A percentile compares a stretch with the other conserved stretches of the same genome.
These are phyloP conservation scores for Cystofilobasidium bisporidii DNA, from an alignment of 768 basidiomycete species.

Conservation along the genomic window DNA sequence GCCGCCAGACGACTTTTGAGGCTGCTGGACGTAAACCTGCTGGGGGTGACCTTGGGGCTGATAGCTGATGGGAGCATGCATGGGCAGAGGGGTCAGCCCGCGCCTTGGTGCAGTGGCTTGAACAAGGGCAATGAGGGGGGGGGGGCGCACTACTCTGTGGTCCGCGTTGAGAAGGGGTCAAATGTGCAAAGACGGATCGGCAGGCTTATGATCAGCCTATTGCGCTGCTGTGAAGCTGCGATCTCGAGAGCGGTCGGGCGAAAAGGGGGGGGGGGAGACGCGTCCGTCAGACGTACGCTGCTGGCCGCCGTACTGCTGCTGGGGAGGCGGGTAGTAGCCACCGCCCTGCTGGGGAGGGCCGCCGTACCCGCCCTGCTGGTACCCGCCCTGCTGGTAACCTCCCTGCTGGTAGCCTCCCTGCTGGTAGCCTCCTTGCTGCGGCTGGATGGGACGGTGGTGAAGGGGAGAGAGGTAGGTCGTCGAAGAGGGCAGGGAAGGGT, in stretches of 20 bases:
- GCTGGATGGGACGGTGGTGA: neutral
- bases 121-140: neutral
- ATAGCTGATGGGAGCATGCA: slow-evolving; percentile 6
- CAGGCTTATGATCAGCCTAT: too few relatives aligned
- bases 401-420: slow-evolving; percentile 12
- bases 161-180: too few relatives aligned
- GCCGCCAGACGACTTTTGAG: neutral
- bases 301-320: neutral
- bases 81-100: neutral
- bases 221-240: too few relatives aligned
- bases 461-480: neutral
- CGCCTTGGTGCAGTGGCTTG: neutral
- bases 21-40: slow-evolving; percentile 23
- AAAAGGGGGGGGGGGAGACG: too few relatives aligned
- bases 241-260: too few relatives aligned
- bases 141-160: slow-evolving; percentile 14
- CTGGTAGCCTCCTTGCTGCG: slow-evolving; percentile 1
- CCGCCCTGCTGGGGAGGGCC: slow-evolving; percentile 2
- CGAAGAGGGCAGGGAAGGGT: neutral
- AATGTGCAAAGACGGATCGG: too few relatives aligned
- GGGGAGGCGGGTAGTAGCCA: slow-evolving; percentile 5
- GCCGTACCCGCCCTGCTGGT: slow-evolving; percentile 13
- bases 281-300: neutral
- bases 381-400: slow-evolving; percentile 1
- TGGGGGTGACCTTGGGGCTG: slow-evolving; percentile 19